A percentile compares a stretch with the other conserved stretches of the same genome.
Evolutionary conservation across 2,329 filamentous ascomycete genomes (phyloP).

Genomic region (Pezicula radicicola): DNA sequence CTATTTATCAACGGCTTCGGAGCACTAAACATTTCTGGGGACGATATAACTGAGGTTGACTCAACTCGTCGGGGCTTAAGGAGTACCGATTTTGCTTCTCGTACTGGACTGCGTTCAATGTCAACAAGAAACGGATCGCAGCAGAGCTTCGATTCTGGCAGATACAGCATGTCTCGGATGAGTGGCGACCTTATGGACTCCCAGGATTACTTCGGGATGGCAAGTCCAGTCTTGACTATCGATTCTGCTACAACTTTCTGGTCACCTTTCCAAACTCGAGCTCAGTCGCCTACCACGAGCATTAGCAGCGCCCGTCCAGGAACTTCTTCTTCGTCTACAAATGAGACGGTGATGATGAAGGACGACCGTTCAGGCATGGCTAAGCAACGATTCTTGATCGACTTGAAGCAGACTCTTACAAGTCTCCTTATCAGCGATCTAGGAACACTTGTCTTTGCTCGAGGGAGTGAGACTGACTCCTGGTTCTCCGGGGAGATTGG

Average conservation of each 20-base stretch:
- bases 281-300: slow-evolving; percentile 61
- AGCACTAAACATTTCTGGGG: slow-evolving; percentile 43
- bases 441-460: slow-evolving; percentile 76
- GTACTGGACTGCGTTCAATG: slow-evolving; percentile 55
- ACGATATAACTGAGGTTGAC: slow-evolving; percentile 31
- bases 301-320: slow-evolving; percentile 60
- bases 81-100: slow-evolving; percentile 38
- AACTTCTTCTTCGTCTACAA: slow-evolving; percentile 61
- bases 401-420: slow-evolving; percentile 75
- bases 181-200: slow-evolving; percentile 66
- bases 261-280: slow-evolving; percentile 74
- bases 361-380: slow-evolving; percentile 57
- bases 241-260: slow-evolving; percentile 82
- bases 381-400: slow-evolving; percentile 74
- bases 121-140: slow-evolving; percentile 63
- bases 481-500: slow-evolving; percentile 69
- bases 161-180: slow-evolving; percentile 57
- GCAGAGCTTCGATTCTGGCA: slow-evolving; percentile 67
- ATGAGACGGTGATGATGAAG: slow-evolving; percentile 60
- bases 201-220: slow-evolving; percentile 66
- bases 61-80: slow-evolving; percentile 28
- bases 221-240: slow-evolving; percentile 66
- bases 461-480: slow-evolving; percentile 83
- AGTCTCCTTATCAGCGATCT: slow-evolving; percentile 87
- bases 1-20: slow-evolving; percentile 43